A percentile compares a stretch with the other conserved stretches of the same genome.
These are phyloP conservation scores for Pichia californica DNA, from an alignment of 805 yeast genomes.

Conservation along the genomic window DNA sequence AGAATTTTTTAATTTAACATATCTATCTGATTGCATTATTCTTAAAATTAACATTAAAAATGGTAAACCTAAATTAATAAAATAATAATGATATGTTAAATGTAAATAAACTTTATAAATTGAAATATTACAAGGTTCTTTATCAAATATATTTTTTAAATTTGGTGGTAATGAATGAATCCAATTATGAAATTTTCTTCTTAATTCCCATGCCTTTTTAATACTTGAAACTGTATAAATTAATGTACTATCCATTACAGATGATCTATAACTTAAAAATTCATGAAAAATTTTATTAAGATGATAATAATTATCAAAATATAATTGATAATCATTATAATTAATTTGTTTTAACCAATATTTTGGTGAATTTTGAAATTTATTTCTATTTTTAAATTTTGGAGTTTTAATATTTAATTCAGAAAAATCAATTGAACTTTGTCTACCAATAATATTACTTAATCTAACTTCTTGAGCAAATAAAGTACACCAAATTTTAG, in stretches of 20 bases:
- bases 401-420: slow-evolving; percentile 1
- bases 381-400: background rate
- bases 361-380: background rate
- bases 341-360: background rate
- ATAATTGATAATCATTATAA: slow-evolving; percentile 4
- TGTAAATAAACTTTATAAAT: slow-evolving; percentile 2
- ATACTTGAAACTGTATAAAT: slow-evolving; percentile 9
- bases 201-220: slow-evolving; percentile 18
- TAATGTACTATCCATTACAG: slow-evolving; percentile 13
- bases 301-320: slow-evolving; percentile 2
- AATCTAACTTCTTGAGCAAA: slow-evolving; percentile 11
- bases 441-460: slow-evolving; percentile 5
- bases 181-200: slow-evolving; percentile 12
- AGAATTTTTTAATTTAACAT: background rate
- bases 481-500: slow-evolving; percentile 18
- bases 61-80: slow-evolving; percentile 7
- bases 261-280: slow-evolving; percentile 10
- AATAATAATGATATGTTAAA: slow-evolving; percentile 8
- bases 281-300: slow-evolving; percentile 6
- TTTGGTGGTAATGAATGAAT: slow-evolving; percentile 2
- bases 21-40: slow-evolving; percentile 4
- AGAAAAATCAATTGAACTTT: slow-evolving; percentile 5
- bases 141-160: background rate
- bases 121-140: background rate
- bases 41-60: slow-evolving; percentile 7